These are phyloP conservation scores for Adansonia gregorii DNA, from an alignment of 441 rosid genomes.

Conservation along the genomic window DNA sequence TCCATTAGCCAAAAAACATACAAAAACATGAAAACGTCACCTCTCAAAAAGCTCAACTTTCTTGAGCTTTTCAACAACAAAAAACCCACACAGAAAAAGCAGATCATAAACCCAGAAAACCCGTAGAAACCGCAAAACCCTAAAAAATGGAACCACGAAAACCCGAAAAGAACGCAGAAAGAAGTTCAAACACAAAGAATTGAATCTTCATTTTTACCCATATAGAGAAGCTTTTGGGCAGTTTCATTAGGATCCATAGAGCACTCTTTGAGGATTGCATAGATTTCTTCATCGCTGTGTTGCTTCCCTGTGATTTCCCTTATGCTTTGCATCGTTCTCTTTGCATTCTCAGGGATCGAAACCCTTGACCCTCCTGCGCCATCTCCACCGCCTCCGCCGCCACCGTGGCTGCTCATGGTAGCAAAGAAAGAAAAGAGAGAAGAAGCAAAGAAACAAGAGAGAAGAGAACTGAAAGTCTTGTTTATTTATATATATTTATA, in stretches of 20 bases:
- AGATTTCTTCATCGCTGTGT: constrained; percentile 84
- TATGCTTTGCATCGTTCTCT: constrained; percentile 54
- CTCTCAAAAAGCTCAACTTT: constrained; percentile 17
- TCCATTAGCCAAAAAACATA: not conserved
- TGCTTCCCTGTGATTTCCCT: constrained; percentile 78
- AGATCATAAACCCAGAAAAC: constrained; percentile 19
- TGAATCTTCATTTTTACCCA: constrained; percentile 45
- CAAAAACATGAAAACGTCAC: not conserved
- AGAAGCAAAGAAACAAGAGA: not conserved
- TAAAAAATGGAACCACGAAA: constrained; percentile 12
- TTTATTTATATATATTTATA: not conserved
- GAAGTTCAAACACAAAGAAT: not conserved
- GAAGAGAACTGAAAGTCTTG: not conserved
- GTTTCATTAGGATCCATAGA: constrained; percentile 81
- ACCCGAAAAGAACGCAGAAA: not conserved
- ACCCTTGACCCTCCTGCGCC: constrained; percentile 40
- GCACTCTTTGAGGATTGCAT: constrained; percentile 64
- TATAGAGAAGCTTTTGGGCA: constrained; percentile 65
- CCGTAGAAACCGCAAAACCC: constrained; percentile 12
- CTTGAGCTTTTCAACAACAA: constrained; percentile 6
- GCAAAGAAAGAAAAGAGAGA: constrained; percentile 22
- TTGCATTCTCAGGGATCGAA: constrained; percentile 53
- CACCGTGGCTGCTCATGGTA: constrained; percentile 37
- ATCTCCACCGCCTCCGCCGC: constrained; percentile 35
- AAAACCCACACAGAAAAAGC: constrained; percentile 14